Percentiles rank a stretch among this genome's conserved stretches.
phyloP scores from a whole-genome alignment of 768 basidiomycete species.

The Lactifluus piperatus region DNA sequence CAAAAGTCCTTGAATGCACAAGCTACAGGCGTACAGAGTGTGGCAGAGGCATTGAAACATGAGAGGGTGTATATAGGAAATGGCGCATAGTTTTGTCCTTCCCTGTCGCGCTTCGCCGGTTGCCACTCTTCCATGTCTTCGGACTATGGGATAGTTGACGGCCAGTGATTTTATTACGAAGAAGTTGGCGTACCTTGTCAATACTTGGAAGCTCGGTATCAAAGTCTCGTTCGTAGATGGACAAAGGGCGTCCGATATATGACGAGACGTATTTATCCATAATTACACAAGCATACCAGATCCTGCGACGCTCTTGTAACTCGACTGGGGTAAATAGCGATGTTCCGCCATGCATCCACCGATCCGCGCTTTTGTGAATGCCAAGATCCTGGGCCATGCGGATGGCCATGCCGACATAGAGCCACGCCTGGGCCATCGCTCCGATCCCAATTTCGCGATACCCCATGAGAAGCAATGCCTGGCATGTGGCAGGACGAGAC shows the following conservation, averaged over 20 bases:
- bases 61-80: constrained; percentile 48
- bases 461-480: constrained; percentile 71
- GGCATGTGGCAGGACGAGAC: constrained; percentile 67
- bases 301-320: constrained; percentile 59
- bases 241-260: constrained; percentile 71
- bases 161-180: background rate
- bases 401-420: constrained; percentile 79
- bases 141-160: constrained; percentile 29
- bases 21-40: constrained; percentile 45
- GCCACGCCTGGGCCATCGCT: constrained; percentile 84
- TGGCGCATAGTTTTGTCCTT: constrained; percentile 24
- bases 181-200: constrained; percentile 40
- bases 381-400: constrained; percentile 90
- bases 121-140: constrained; percentile 56
- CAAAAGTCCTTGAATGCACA: background rate
- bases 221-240: constrained; percentile 68
- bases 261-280: constrained; percentile 76
- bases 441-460: constrained; percentile 85
- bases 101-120: constrained; percentile 32
- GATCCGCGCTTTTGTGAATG: constrained; percentile 73
- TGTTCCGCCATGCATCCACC: constrained; percentile 54
- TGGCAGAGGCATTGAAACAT: constrained; percentile 71
- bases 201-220: constrained; percentile 60
- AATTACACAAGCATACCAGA: constrained; percentile 73
- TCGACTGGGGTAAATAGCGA: constrained; percentile 50